Base-by-base conservation (phyloP, 805 yeast genomes). In the Ascoidea asiatica region DNA sequence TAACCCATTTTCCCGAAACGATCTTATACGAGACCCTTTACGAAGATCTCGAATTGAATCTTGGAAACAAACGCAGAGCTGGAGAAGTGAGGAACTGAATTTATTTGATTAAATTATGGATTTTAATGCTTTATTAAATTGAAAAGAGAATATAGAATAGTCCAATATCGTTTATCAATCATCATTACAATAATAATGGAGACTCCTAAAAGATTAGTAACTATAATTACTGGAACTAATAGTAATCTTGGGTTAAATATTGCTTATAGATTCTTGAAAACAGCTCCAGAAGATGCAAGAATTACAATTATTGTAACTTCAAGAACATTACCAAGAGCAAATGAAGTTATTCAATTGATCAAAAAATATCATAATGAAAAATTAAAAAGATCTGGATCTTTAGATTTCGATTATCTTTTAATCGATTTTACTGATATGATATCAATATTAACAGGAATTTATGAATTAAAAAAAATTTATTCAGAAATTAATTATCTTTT, bases 371-470 rank as follows among this genome's bases (percentile, higher is more conserved):
- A 59, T 37, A 69, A 60, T 3, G 56, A 58, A 4, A 62, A 61
- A 40, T 46, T 56, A 3, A 53, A 62, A n/a, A 69, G 86, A 40
- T 58, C 63, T 1, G 83, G 79, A 0, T 65, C 69, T 22, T 70
- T 88, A 5, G 94, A 86, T 56, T 90, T 81, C 56, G 98, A 92
- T 62, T 92, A 92, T 54, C 56, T 89, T 1, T 64, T 92, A 42
- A 78, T 92, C n/a, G 97, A 92, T 58, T 88, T 90, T 59, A 73
- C 89, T 11, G 77, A 84, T 54, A 87, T 89, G 95, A 81, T 86
- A 7, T 84, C 95, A 1, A 74, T 89, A 13, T 64, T 85, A 22
- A 70, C 73, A 21, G 95, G 95, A 0, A 75, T 75, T 45, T 71
- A 80, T 52, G 95, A 87, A 45, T 61, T 92, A 48, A 62, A 63